Evolutionary conservation across 306 rosid genomes (phyloP).

Genomic region (Glycine latifolia): DNA sequence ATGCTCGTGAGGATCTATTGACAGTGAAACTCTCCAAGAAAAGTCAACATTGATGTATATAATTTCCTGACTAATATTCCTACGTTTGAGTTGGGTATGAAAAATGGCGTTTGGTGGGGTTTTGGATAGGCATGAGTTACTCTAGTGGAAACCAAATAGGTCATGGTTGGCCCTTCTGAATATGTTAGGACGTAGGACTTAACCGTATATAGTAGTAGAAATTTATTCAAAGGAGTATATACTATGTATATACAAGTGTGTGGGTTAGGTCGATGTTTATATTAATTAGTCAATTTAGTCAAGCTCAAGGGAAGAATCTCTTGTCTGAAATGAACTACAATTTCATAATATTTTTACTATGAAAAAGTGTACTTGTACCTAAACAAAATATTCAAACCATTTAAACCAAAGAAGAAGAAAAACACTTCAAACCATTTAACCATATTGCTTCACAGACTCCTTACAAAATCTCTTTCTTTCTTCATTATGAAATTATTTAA

Average conservation of each 20-base stretch:
- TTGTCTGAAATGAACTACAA: conserved; percentile 2
- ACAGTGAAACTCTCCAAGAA: neutral
- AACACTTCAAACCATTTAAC: neutral
- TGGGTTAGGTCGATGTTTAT: conserved; percentile 15
- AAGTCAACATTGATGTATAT: neutral
- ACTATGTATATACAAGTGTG: neutral
- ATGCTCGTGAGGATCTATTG: neutral
- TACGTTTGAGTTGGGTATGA: neutral
- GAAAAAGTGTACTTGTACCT: neutral
- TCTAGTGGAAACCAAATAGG: conserved; percentile 24
- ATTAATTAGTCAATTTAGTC: neutral
- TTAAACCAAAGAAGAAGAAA: neutral
- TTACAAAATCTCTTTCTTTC: neutral
- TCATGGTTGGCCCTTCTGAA: neutral
- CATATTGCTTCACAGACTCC: neutral
- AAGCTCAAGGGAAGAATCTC: neutral
- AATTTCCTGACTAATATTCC: neutral
- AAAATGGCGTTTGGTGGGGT: neutral
- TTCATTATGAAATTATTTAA: neutral
- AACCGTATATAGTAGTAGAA: neutral
- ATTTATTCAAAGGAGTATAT: neutral
- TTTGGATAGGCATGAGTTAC: neutral
- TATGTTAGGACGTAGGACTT: neutral
- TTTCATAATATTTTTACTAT: neutral
- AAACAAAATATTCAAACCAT: conserved; percentile 13